Conservation (phyloP, 2,329 filamentous ascomycete genomes). For the Neobulgaria alba region DNA sequence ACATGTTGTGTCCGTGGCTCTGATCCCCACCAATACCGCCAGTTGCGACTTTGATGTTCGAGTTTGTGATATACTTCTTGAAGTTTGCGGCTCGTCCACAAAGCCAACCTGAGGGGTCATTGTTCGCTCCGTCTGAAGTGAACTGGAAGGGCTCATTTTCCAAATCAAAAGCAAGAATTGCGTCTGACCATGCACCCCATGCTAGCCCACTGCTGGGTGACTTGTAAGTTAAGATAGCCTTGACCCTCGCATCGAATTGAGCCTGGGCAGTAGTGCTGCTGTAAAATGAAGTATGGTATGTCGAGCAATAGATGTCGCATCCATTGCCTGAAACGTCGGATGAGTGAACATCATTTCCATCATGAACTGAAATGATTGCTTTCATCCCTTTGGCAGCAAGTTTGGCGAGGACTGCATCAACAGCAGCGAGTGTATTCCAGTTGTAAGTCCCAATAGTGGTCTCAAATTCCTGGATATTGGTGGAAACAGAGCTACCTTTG, state of each 20-base stretch:
- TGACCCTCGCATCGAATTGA: neutral
- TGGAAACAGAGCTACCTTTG: neutral
- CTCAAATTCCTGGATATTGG: neutral
- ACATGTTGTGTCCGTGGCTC: neutral
- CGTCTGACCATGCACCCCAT: constrained; percentile 1
- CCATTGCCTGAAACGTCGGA: neutral
- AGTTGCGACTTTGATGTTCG: constrained; percentile 1
- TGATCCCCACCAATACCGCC: neutral
- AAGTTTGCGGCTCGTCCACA: neutral
- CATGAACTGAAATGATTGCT: neutral
- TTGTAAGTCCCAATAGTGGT: neutral
- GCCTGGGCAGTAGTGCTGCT: neutral
- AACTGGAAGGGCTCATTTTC: constrained; percentile 1
- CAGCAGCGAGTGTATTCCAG: neutral
- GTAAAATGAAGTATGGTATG: neutral
- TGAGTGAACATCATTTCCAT: neutral
- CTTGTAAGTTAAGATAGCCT: neutral
- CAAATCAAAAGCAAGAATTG: constrained; percentile 1
- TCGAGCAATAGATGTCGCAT: neutral
- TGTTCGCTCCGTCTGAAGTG: neutral
- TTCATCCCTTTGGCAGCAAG: neutral
- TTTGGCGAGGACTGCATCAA: neutral
- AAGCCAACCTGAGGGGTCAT: neutral
- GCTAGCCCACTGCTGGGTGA: neutral
- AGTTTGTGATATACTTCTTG: neutral